These are phyloP conservation scores for Aspergillus jensenii DNA, from an alignment of 2,329 filamentous ascomycete species.

Conservation along the genomic window DNA sequence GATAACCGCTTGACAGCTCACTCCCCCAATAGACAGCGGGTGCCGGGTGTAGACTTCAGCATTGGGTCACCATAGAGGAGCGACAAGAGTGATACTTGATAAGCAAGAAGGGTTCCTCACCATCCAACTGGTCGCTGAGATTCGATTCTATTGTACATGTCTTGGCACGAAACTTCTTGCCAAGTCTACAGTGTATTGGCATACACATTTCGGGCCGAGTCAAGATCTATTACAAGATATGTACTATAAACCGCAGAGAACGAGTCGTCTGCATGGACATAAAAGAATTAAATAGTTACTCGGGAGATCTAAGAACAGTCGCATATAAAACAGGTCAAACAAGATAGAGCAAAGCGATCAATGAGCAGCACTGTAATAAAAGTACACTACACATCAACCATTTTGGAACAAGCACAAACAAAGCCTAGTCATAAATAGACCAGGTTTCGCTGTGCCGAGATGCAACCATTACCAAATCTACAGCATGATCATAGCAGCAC, in stretches of 20 bases:
- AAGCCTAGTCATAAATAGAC: not conserved
- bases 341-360: not conserved
- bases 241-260: not conserved
- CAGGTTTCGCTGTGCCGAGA: too few relatives aligned
- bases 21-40: too few relatives aligned
- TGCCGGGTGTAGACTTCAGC: too few relatives aligned
- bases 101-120: too few relatives aligned
- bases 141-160: not conserved
- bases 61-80: too few relatives aligned
- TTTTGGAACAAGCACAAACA: not conserved
- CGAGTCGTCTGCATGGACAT: not conserved
- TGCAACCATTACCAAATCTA: slow-evolving; percentile 21
- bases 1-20: not conserved
- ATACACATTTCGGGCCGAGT: not conserved
- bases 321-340: not conserved
- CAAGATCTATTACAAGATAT: not conserved
- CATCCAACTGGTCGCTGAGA: not conserved
- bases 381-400: not conserved
- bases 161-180: not conserved
- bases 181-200: too few relatives aligned
- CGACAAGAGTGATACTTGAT: too few relatives aligned
- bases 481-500: slow-evolving; percentile 44
- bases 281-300: not conserved
- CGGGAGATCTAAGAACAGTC: not conserved
- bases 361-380: not conserved